A percentile compares a stretch with the other conserved stretches of the same genome.
phyloP scores from a whole-genome alignment of 768 basidiomycete genomes.

The Leccinum arenicola region DNA sequence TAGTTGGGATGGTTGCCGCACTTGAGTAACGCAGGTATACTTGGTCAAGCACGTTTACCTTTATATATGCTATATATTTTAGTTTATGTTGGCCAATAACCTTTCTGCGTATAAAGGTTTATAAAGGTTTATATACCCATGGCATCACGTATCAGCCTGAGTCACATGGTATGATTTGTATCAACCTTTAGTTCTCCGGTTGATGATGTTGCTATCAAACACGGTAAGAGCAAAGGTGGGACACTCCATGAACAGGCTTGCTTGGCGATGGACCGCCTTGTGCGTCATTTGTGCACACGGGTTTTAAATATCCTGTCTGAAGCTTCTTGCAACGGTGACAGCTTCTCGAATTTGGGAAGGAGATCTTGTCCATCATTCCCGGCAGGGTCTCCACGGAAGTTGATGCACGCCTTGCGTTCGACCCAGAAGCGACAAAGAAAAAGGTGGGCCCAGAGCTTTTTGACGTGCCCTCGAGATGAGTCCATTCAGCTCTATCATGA shows the following conservation, averaged over 20 bases:
- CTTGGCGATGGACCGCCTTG: constrained; percentile 23
- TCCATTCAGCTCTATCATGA: neutral
- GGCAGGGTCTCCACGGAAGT: constrained; percentile 98
- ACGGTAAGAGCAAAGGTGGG: constrained; percentile 76
- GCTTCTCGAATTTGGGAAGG: constrained; percentile 91
- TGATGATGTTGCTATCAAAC: constrained; percentile 58
- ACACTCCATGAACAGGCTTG: constrained; percentile 70
- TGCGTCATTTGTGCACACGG: neutral
- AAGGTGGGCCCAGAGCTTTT: constrained; percentile 44
- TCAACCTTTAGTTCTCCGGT: too few relatives aligned
- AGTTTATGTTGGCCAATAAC: neutral
- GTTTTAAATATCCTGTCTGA: neutral
- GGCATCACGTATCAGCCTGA: neutral
- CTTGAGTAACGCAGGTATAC: neutral
- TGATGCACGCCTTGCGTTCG: constrained; percentile 92
- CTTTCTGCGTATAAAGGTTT: neutral
- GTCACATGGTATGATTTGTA: neutral
- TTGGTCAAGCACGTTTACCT: neutral
- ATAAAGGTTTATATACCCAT: neutral
- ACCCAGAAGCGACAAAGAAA: constrained; percentile 82
- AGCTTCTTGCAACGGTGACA: neutral
- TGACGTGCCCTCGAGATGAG: neutral
- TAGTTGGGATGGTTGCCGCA: neutral
- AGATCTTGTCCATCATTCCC: constrained; percentile 89
- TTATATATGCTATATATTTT: neutral